phyloP scores from a whole-genome alignment of 2,329 filamentous ascomycete genomes.

The Coniella vitis region DNA sequence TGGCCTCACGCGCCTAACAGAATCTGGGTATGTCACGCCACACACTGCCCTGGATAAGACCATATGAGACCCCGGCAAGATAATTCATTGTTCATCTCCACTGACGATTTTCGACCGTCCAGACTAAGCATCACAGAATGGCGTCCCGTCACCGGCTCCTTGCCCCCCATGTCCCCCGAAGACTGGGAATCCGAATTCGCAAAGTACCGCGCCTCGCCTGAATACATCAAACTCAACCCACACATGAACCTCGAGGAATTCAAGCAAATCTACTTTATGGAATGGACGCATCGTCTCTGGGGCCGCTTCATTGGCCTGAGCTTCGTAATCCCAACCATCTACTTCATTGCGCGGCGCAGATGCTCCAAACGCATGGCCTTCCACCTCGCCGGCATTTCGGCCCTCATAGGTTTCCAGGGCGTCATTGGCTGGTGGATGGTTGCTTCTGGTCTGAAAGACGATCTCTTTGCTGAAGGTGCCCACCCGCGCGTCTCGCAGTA shows the following conservation, averaged over 20 bases:
- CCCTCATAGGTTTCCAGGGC: constrained; percentile 89
- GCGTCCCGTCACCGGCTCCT: constrained; percentile 87
- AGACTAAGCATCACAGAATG: constrained; percentile 98
- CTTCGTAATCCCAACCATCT: constrained; percentile 80
- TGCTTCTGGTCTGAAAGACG: constrained; percentile 89
- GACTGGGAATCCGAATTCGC: constrained; percentile 92
- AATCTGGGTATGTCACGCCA: constrained; percentile 74
- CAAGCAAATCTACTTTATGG: constrained; percentile 99
- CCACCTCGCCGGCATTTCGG: constrained; percentile 75
- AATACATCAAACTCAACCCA: constrained; percentile 87
- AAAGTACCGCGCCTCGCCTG: constrained; percentile 87
- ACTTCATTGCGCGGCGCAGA: constrained; percentile 75
- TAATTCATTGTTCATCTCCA: no score
- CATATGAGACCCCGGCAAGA: no score
- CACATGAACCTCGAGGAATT: constrained; percentile 91
- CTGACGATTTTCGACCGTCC: background rate
- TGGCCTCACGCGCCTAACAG: constrained; percentile 85
- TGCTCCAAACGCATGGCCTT: constrained; percentile 73
- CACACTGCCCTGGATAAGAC: constrained; percentile 1
- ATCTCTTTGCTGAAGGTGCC: constrained; percentile 83
- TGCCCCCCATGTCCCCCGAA: constrained; percentile 69
- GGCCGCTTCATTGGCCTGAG: constrained; percentile 84
- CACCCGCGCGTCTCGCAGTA: constrained; percentile 95
- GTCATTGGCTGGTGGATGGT: constrained; percentile 99
- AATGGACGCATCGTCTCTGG: constrained; percentile 95